Conservation (phyloP, 352 stramenopile species). For the Pythium vanterpoolii region DNA sequence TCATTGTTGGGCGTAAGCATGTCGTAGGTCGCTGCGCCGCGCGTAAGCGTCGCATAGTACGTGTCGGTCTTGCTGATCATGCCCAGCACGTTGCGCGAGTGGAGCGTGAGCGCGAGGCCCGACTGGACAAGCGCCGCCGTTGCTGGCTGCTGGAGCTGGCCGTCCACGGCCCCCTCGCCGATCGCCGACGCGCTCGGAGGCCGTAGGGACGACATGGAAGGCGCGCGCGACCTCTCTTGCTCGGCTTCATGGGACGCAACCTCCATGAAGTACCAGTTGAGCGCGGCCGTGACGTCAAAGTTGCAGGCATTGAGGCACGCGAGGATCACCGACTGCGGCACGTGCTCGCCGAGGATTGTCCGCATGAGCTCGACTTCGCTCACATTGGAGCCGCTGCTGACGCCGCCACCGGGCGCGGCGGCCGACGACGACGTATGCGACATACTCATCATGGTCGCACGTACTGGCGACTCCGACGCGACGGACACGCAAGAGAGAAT, state of each 20-base stretch:
- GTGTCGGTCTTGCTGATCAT: slow-evolving; percentile 88
- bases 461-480: neutral
- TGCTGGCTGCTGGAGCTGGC: slow-evolving; percentile 3
- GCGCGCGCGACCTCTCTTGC: slow-evolving; percentile 18
- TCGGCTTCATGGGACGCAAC: slow-evolving; percentile 39
- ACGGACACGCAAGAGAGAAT: too few species aligned
- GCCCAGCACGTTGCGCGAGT: slow-evolving; percentile 54
- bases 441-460: slow-evolving; percentile 16
- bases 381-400: slow-evolving; percentile 29
- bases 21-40: slow-evolving; percentile 69
- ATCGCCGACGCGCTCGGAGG: neutral
- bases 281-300: slow-evolving; percentile 80
- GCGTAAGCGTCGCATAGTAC: slow-evolving; percentile 80
- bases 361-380: slow-evolving; percentile 86
- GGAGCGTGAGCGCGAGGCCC: slow-evolving; percentile 70
- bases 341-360: slow-evolving; percentile 84
- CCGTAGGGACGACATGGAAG: neutral
- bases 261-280: slow-evolving; percentile 89
- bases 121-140: slow-evolving; percentile 59
- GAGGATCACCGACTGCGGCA: slow-evolving; percentile 82
- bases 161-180: neutral
- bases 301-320: slow-evolving; percentile 77
- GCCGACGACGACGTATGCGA: slow-evolving; percentile 2
- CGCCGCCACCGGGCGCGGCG: neutral
- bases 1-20: slow-evolving; percentile 82